Evolutionary conservation across 1,139 yeast species (phyloP).

Genomic region (Protomyces arabidopsidicola): DNA sequence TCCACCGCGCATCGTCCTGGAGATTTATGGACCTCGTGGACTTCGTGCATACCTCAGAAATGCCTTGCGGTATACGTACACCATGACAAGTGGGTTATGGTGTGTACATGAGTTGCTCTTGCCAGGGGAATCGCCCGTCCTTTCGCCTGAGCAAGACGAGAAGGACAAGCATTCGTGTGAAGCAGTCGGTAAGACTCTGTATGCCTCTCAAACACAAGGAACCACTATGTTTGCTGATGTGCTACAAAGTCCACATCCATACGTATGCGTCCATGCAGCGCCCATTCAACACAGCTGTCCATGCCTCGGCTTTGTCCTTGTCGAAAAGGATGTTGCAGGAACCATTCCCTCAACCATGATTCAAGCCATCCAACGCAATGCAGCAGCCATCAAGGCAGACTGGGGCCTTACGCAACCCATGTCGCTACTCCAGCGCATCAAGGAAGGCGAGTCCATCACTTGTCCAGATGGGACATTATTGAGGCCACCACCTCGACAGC

Average conservation of each 20-base stretch:
- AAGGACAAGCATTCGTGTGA: constrained; percentile 11
- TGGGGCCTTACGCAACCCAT: constrained; percentile 3
- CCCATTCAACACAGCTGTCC: constrained; percentile 21
- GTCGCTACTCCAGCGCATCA: constrained; percentile 5
- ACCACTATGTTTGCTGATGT: constrained; percentile 1
- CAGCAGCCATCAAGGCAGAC: not conserved
- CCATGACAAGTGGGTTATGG: constrained; percentile 6
- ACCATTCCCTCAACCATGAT: not conserved
- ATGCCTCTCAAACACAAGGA: not conserved
- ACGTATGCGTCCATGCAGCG: constrained; percentile 11
- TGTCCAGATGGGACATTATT: constrained; percentile 18
- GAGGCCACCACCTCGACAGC: constrained; percentile 6
- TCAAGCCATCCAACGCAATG: not conserved
- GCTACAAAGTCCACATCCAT: not conserved
- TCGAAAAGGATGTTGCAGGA: constrained; percentile 6
- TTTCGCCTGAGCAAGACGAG: not conserved
- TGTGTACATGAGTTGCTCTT: constrained; percentile 20
- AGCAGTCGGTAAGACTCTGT: not conserved
- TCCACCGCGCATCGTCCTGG: not conserved
- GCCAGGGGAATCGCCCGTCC: constrained; percentile 13
- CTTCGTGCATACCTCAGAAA: constrained; percentile 12
- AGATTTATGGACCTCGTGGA: constrained; percentile 26
- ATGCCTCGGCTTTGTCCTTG: constrained; percentile 17
- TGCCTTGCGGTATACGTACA: constrained; percentile 1
- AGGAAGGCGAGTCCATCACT: not conserved